These are phyloP conservation scores for Chlorella sorokiniana DNA, from an alignment of 139 green algal species.

Conservation along the genomic window DNA sequence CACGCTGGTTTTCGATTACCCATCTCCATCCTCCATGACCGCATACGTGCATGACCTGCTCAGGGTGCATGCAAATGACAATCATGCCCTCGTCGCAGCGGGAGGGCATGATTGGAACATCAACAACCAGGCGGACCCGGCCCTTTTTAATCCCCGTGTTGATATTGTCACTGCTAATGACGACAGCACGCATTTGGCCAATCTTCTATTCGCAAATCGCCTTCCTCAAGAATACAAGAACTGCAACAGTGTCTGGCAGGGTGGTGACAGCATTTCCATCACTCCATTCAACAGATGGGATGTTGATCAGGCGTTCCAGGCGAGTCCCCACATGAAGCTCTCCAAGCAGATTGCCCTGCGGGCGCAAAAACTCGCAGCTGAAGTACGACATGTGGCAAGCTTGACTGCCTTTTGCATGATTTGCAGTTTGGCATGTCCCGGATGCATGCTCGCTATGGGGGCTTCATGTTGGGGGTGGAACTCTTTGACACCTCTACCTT, in stretches of 20 bases:
- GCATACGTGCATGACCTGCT: background rate
- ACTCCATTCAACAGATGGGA: conserved; percentile 16
- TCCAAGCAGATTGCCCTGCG: background rate
- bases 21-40: conserved; percentile 28
- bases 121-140: too few relatives aligned
- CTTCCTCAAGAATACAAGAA: background rate
- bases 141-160: too few relatives aligned
- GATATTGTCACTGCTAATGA: too few relatives aligned
- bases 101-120: background rate
- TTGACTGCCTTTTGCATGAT: too few relatives aligned
- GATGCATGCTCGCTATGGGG: conserved; percentile 2
- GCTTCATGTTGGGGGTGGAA: conserved; percentile 38
- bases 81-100: background rate
- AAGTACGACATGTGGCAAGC: background rate
- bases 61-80: background rate
- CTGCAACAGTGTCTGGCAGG: background rate
- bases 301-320: background rate
- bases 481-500: conserved; percentile 74
- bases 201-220: background rate
- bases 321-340: background rate
- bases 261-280: background rate
- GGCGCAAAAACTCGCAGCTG: too few relatives aligned
- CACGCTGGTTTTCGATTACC: conserved; percentile 75
- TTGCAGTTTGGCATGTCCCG: background rate
- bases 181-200: background rate